These are phyloP conservation scores for Scedosporium apiospermum DNA, from an alignment of 2,329 filamentous ascomycete genomes.

Conservation along the genomic window DNA sequence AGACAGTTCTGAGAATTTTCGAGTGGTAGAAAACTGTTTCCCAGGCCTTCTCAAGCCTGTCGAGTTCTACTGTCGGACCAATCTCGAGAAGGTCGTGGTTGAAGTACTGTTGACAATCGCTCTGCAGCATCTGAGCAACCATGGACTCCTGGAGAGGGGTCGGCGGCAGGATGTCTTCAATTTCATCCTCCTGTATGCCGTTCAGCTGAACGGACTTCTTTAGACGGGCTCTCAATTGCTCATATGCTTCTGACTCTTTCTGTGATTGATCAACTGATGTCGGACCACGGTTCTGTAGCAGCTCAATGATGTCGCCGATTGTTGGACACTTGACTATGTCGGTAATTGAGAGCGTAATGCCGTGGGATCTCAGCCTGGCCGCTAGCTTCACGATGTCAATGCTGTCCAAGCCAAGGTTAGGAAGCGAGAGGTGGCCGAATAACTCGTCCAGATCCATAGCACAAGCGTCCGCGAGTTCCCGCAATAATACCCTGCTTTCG, in stretches of 20 bases:
- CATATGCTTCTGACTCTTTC: not conserved
- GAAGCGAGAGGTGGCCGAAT: conserved; percentile 52
- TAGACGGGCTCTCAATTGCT: conserved; percentile 22
- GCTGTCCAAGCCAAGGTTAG: conserved; percentile 81
- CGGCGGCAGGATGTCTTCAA: conserved; percentile 58
- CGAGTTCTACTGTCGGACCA: conserved; percentile 39
- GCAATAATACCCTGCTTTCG: conserved; percentile 7
- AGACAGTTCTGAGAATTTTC: conserved; percentile 68
- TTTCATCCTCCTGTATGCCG: conserved; percentile 19
- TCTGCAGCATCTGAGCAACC: conserved; percentile 71
- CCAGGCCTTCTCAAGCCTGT: conserved; percentile 53
- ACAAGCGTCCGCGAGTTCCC: conserved; percentile 55
- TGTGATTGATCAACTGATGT: not conserved
- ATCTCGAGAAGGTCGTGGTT: conserved; percentile 72
- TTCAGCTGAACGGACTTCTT: conserved; percentile 24
- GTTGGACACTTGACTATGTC: conserved; percentile 65
- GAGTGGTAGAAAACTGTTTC: conserved; percentile 44
- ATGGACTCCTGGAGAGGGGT: conserved; percentile 84
- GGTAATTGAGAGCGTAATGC: conserved; percentile 58
- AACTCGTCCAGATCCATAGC: conserved; percentile 42
- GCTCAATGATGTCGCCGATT: conserved; percentile 46
- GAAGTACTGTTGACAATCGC: conserved; percentile 68
- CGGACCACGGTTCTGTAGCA: not conserved
- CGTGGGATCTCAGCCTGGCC: conserved; percentile 53
- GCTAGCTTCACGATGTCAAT: conserved; percentile 85